Evolutionary conservation across 148 eudicot species (phyloP), one percentile per base, ranked within the genome.

Genomic region (Camellia sinensis): DNA sequence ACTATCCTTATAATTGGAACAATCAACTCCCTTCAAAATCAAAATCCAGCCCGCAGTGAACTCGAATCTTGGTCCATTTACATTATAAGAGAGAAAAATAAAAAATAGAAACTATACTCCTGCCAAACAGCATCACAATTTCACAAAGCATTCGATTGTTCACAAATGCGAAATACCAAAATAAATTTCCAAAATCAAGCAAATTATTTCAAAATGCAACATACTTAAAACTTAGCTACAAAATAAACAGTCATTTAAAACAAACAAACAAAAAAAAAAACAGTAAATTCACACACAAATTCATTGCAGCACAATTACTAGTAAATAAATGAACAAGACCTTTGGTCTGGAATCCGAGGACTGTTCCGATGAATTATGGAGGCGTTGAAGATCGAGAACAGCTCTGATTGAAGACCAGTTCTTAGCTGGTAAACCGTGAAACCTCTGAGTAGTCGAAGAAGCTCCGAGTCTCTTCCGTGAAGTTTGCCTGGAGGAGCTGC

Each of bases 331-430:
- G 71, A 41, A 69, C 45, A 78, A 75, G 12, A 88, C 90, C 90
- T 88, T 82, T 7, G 72, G 80, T 75, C 61, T 80, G 0, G 48
- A 73, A 67, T 84, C 79, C 29, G 88, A 83, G 3, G 83, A 82
- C 64, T 78, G 74, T 46, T 18, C n/a, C 2, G 88, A 67, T n/a
- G 48, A 73, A 75, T 46, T 59, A 12, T 10, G 68, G 66, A 67
- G 82, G 13, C 89, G 89, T 65, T 93, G 84, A 21, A 88, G 53
- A 48, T 93, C 93, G 83, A 91, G 83, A 65, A 88, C 91, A 14
- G 97, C 86, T 69, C 83, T 86, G 48, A 88, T 82, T n/a, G 79
- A 29, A 6, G 82, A 68, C 71, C 54, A 79, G 76, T 53, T 78
- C 56, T 19, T 75, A 0, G 83, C 7, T 12, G 53, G 41, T 3